These are phyloP conservation scores for Salix koriyanagi DNA, from an alignment of 345 rosid genomes.

Conservation along the genomic window DNA sequence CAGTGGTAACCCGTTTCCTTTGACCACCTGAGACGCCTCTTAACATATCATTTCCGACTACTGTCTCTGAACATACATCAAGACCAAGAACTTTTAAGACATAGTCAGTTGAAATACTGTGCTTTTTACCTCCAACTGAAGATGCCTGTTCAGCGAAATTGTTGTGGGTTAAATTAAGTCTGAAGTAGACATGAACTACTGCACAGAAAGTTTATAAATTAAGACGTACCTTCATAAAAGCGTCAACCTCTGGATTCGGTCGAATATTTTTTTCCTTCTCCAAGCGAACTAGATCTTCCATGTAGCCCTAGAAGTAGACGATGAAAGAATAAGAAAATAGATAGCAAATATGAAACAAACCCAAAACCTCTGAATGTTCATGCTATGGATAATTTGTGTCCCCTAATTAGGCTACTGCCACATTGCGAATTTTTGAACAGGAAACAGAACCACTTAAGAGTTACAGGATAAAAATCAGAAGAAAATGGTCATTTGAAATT, in stretches of 20 bases:
- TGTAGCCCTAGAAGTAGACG: constrained; percentile 36
- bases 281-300: constrained; percentile 57
- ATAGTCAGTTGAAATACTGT: constrained; percentile 78
- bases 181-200: background rate
- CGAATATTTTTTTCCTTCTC: constrained; percentile 67
- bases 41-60: constrained; percentile 87
- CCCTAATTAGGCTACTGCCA: background rate
- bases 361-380: background rate
- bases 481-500: background rate
- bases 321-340: background rate
- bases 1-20: constrained; percentile 88
- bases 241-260: constrained; percentile 82
- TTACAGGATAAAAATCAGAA: background rate
- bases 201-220: background rate
- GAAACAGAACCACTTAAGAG: background rate
- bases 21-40: constrained; percentile 98
- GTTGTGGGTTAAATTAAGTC: background rate
- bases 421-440: background rate
- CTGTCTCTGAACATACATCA: constrained; percentile 77
- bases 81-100: constrained; percentile 86
- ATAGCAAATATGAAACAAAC: background rate
- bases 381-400: background rate
- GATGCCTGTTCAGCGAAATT: constrained; percentile 56
- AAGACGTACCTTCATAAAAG: constrained; percentile 77
- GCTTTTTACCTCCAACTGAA: constrained; percentile 63